Conservation (phyloP, 768 basidiomycete genomes). For the Russula griseocarnosa region DNA sequence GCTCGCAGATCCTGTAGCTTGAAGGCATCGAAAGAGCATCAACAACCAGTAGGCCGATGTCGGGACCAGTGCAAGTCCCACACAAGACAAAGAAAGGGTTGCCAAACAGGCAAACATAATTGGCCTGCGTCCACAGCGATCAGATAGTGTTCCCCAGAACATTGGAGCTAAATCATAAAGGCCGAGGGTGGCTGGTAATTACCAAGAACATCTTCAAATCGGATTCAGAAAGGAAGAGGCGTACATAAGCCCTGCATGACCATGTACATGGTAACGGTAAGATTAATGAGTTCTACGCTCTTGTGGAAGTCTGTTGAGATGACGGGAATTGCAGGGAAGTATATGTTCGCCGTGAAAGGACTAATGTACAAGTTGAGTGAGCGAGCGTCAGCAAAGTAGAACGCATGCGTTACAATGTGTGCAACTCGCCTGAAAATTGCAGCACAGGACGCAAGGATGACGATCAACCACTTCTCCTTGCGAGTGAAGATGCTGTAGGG, state of each 20-base stretch:
- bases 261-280: constrained; percentile 78
- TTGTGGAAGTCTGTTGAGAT: constrained; percentile 59
- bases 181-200: neutral
- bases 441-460: constrained; percentile 51
- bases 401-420: neutral
- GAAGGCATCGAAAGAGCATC: constrained; percentile 71
- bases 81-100: constrained; percentile 60
- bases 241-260: constrained; percentile 60
- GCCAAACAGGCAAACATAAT: constrained; percentile 60
- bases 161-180: constrained; percentile 38
- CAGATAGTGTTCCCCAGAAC: constrained; percentile 67
- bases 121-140: constrained; percentile 58
- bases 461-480: constrained; percentile 66
- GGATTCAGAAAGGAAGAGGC: constrained; percentile 23
- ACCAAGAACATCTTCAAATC: neutral
- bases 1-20: constrained; percentile 75
- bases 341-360: constrained; percentile 72
- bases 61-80: constrained; percentile 54
- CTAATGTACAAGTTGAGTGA: constrained; percentile 34
- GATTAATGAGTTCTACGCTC: constrained; percentile 67
- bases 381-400: neutral
- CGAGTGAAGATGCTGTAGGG: constrained; percentile 49
- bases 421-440: constrained; percentile 56
- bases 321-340: constrained; percentile 74
- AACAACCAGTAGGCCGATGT: constrained; percentile 70